Conservation (phyloP, 495 filamentous ascomycete species). For the Aspergillus indologenus region DNA sequence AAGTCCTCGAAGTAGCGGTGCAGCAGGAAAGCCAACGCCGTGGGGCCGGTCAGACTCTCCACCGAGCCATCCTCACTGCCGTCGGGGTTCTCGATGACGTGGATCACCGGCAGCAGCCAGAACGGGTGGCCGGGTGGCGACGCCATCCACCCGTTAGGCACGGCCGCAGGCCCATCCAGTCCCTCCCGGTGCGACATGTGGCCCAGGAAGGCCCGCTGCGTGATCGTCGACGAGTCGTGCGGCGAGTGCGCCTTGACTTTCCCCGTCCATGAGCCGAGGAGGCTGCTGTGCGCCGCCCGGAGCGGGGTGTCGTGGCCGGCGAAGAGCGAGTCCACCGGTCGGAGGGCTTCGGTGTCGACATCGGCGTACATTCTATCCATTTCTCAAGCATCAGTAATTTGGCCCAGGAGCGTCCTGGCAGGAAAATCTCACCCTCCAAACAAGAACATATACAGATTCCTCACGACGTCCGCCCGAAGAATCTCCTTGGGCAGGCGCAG, state of each 20-base stretch:
- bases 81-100: conserved; percentile 20
- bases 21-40: conserved; percentile 16
- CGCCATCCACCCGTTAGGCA: conserved; percentile 28
- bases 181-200: conserved; percentile 20
- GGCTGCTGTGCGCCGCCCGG: conserved; percentile 2
- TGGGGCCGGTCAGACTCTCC: conserved; percentile 20
- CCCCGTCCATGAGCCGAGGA: neutral
- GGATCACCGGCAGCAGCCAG: conserved; percentile 22
- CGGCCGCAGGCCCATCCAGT: conserved; percentile 15
- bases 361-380: conserved; percentile 22
- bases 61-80: conserved; percentile 21
- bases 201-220: conserved; percentile 21
- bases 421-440: conserved; percentile 18
- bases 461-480: conserved; percentile 19
- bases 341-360: conserved; percentile 24
- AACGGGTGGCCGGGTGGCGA: conserved; percentile 26
- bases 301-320: conserved; percentile 15
- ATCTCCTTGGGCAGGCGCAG: conserved; percentile 19
- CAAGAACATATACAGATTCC: conserved; percentile 25
- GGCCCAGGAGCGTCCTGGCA: neutral
- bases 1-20: conserved; percentile 13
- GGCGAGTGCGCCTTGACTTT: neutral
- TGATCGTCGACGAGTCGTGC: neutral
- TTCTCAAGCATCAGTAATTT: neutral
- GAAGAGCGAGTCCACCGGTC: conserved; percentile 16